phyloP scores from a whole-genome alignment of 2,329 filamentous ascomycete species.

The Thyridium curvatum region DNA sequence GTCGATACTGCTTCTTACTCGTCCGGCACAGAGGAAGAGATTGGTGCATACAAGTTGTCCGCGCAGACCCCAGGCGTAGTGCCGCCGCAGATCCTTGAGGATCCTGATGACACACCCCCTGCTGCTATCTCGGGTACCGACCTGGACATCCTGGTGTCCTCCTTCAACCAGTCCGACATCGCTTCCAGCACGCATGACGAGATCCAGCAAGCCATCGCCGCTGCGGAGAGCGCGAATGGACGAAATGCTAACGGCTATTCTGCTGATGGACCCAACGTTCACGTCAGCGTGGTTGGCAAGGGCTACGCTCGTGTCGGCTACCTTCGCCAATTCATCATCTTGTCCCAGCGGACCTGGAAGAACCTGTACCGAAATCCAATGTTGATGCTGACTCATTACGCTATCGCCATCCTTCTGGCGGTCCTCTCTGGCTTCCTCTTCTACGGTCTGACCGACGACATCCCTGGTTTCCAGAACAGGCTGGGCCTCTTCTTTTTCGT shows the following conservation, averaged over 20 bases:
- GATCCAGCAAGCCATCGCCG: conserved; percentile 62
- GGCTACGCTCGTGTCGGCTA: conserved; percentile 80
- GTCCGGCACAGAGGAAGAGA: conserved; percentile 45
- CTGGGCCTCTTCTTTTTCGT: conserved; percentile 98
- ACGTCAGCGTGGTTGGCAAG: conserved; percentile 58
- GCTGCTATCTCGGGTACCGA: conserved; percentile 62
- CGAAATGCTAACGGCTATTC: conserved; percentile 48
- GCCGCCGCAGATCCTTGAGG: conserved; percentile 60
- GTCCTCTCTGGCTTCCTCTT: conserved; percentile 94
- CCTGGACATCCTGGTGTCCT: conserved; percentile 72
- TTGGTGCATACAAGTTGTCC: conserved; percentile 44
- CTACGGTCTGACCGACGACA: conserved; percentile 92
- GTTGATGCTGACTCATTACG: conserved; percentile 97
- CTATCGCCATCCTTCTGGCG: conserved; percentile 88
- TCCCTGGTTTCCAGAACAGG: conserved; percentile 95
- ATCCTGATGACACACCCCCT: conserved; percentile 57
- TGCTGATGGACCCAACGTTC: conserved; percentile 38
- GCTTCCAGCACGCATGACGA: conserved; percentile 69
- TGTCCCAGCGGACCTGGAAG: conserved; percentile 89
- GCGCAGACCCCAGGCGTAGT: conserved; percentile 33
- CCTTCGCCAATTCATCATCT: conserved; percentile 75
- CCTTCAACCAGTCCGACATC: conserved; percentile 74
- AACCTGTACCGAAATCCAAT: conserved; percentile 97
- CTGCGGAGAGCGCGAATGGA: conserved; percentile 62
- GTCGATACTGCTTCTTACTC: conserved; percentile 58